Conservation (phyloP, 257 asterid genomes). For the Solanum phureja region DNA sequence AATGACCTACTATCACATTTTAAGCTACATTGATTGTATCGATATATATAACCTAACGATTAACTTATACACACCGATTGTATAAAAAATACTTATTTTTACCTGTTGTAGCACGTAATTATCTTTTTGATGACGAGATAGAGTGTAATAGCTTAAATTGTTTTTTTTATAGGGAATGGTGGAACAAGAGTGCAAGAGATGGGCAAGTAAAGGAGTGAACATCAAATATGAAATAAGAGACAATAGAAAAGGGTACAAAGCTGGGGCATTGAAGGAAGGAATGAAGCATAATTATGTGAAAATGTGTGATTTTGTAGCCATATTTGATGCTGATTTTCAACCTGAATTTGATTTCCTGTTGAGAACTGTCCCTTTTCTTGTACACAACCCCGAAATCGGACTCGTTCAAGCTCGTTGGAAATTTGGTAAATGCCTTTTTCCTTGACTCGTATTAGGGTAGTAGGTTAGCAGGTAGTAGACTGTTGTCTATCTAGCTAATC, state of each 20-base stretch:
- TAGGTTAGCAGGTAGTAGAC: neutral
- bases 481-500: neutral
- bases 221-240: conserved; percentile 28
- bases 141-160: no score
- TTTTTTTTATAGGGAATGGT: conserved; percentile 11
- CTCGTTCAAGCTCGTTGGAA: conserved; percentile 41
- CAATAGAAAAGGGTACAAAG: conserved; percentile 29
- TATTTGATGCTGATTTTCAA: conserved; percentile 34
- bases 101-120: neutral
- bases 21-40: neutral
- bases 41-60: neutral
- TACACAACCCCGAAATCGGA: conserved; percentile 21
- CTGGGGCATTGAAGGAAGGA: conserved; percentile 32
- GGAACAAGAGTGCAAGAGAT: conserved; percentile 26
- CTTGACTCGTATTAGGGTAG: neutral
- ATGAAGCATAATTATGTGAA: conserved; percentile 24
- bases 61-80: neutral
- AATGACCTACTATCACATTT: neutral
- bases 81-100: neutral
- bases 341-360: conserved; percentile 20
- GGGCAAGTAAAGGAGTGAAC: conserved; percentile 26
- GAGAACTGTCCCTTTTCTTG: conserved; percentile 24
- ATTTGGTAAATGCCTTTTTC: conserved; percentile 12
- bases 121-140: neutral
- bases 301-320: conserved; percentile 22